Conservation (phyloP, 1,284 basidiomycete genomes). For the Limonomyces culmigenus region DNA sequence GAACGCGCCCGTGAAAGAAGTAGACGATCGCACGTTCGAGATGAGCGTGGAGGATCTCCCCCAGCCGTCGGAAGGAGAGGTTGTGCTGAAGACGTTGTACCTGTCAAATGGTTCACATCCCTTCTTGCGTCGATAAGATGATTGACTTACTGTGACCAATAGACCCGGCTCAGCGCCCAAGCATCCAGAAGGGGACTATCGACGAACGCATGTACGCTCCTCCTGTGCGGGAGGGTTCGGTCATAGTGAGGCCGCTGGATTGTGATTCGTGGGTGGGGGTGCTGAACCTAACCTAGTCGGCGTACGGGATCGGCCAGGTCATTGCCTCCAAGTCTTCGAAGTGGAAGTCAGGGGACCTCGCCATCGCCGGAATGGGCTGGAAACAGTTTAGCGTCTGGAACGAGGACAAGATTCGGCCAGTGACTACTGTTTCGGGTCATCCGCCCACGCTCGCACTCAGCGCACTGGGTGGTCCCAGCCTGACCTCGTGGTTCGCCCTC, state of each 20-base stretch:
- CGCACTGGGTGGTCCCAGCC: not conserved
- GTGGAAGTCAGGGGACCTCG: not conserved
- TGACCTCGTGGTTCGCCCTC: not conserved
- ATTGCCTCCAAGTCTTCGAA: not conserved
- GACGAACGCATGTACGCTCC: not conserved
- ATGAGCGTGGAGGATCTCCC: not conserved
- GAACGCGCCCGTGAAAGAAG: not conserved
- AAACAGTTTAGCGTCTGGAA: not conserved
- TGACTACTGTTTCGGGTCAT: not conserved
- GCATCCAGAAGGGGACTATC: not conserved
- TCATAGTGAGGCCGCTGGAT: not conserved
- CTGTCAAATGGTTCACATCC: not conserved
- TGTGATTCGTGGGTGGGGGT: not conserved
- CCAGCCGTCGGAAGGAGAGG: not conserved
- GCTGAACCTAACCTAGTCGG: not conserved
- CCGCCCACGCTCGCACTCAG: not conserved
- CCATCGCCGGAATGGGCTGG: not conserved
- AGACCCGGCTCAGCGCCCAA: not conserved
- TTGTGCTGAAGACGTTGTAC: not conserved
- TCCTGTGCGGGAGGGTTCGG: not conserved
- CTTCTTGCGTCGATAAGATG: not conserved
- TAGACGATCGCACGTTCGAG: not conserved
- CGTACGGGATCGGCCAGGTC: not conserved
- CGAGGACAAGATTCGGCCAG: not conserved
- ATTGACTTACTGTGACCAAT: not conserved